Evolutionary conservation across 2,329 filamentous ascomycete genomes (phyloP), one percentile per base, ranked within the genome.

Genomic region (Neofusicoccum sp.): DNA sequence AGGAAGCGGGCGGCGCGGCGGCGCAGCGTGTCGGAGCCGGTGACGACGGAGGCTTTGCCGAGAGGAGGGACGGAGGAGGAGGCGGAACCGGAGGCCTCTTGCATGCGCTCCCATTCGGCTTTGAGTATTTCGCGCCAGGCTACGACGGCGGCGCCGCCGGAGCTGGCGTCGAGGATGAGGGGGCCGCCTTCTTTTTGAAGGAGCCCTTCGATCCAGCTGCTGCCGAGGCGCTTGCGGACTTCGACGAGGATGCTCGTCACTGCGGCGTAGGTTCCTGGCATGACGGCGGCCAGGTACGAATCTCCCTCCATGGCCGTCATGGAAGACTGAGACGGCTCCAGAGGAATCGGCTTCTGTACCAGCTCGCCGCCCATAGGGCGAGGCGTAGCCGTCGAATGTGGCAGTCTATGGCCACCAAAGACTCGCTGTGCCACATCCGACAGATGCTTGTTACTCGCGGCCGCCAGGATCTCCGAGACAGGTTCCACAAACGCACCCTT

Each of bases 261-360:
- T 0, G 89, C 85, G 1, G 90, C 86, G 69, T 92, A 94, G 16
- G 87, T 84, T 2, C 85, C 88, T 0, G 91, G 91, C 69, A 93
- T 79, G 16, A 90, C 84, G 0, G 85, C 84, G 1, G 89, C 85
- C 63, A 93, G 78, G 71, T 88, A 93, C 3, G 85, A 84, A 77
- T 94, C 89, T 1, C 87, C 89, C 67, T 93, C 88, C 58, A 93
- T 91, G 61, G 90, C 85, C 2, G 83, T 84, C 89, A 94, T 92
- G 45, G 83, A 83, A 64, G 82, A 79, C 66, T 90, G 85, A 16
- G 83, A 82, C 0, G 89, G 86, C 61, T 87, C 82, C 48, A 93
- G 76, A 1, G 85, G 82, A 33, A 93, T 85, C 0, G 85, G 81
- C 65, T 84, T 85, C 79, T 92, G 90, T 14, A 84, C 82, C 36